phyloP scores from a whole-genome alignment of 2,329 filamentous ascomycete genomes.

The Paecilomyces variotii region DNA sequence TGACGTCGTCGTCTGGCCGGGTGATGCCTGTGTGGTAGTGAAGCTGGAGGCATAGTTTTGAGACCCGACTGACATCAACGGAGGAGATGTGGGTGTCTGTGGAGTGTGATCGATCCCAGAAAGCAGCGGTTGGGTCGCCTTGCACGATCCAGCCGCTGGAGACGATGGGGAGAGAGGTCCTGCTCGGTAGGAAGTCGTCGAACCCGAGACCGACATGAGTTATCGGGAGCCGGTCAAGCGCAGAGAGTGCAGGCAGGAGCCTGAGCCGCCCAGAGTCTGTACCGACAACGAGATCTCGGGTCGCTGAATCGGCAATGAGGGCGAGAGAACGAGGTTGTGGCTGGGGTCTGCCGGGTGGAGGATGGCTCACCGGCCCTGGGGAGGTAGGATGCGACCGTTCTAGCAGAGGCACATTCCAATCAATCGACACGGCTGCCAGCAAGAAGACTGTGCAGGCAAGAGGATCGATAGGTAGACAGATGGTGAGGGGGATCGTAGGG shows the following conservation, averaged over 20 bases:
- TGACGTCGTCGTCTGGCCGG: slow-evolving; percentile 35
- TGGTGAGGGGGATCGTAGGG: not conserved
- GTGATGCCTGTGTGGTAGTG: slow-evolving; percentile 37
- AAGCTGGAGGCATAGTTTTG: slow-evolving; percentile 41
- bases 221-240: not conserved
- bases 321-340: not conserved
- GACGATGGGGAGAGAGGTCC: slow-evolving; percentile 38
- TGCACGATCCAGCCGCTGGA: slow-evolving; percentile 30
- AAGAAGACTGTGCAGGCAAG: not conserved
- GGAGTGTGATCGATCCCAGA: slow-evolving; percentile 26
- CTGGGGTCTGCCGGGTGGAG: not conserved
- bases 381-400: slow-evolving; percentile 1
- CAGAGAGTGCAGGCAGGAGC: not conserved
- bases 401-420: slow-evolving; percentile 6
- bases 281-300: not conserved
- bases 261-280: not conserved
- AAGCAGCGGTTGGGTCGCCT: slow-evolving; percentile 23
- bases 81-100: slow-evolving; percentile 36
- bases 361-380: slow-evolving; percentile 1
- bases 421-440: not conserved
- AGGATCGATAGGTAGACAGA: not conserved
- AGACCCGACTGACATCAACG: slow-evolving; percentile 44
- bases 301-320: not conserved
- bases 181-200: slow-evolving; percentile 25
- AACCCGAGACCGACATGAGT: slow-evolving; percentile 32